Evolutionary conservation across 2,329 filamentous ascomycete genomes (phyloP).

Genomic region (Juglanconis sp.): DNA sequence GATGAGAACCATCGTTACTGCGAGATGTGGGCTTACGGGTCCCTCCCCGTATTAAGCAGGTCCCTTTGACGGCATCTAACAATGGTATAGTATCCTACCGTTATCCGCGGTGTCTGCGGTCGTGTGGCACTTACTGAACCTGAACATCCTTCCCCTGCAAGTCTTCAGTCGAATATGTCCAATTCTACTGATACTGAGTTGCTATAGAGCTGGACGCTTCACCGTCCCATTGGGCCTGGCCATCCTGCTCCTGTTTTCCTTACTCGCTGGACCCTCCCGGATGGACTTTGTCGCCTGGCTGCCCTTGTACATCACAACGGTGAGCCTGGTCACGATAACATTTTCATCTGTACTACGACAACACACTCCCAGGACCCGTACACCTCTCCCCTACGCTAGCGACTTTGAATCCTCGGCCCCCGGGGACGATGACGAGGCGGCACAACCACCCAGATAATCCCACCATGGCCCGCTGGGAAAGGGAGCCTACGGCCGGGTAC

Average conservation of each 20-base stretch:
- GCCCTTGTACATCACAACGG: neutral
- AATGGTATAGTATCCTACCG: neutral
- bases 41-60: neutral
- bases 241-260: conserved; percentile 1
- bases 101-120: neutral
- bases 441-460: neutral
- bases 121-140: neutral
- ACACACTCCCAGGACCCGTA: too few relatives aligned
- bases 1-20: neutral
- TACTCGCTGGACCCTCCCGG: conserved; percentile 4
- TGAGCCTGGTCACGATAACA: neutral
- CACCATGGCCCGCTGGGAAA: neutral
- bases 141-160: neutral
- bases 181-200: neutral
- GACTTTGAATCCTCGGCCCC: neutral
- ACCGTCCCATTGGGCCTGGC: neutral
- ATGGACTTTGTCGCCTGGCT: neutral
- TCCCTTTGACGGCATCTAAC: neutral
- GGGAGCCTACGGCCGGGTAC: neutral
- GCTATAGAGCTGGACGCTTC: neutral
- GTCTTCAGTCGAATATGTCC: neutral
- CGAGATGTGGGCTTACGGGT: neutral
- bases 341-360: neutral
- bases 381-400: neutral
- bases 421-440: neutral